Evolutionary conservation across 164 flowering plant species (phyloP).

Genomic region (Nelumbo lutea): DNA sequence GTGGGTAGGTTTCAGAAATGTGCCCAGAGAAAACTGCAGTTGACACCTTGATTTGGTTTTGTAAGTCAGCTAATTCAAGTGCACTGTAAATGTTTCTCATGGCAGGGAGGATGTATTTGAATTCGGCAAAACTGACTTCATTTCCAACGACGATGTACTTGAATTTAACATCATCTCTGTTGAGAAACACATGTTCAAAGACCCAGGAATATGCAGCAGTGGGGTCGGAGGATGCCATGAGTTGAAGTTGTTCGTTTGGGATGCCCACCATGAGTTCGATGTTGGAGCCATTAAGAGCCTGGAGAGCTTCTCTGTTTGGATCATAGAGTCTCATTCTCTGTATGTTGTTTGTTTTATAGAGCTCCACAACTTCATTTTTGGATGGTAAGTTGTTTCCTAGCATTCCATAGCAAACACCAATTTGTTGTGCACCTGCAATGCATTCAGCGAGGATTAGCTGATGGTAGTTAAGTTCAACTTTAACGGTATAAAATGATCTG

Average conservation of each 20-base stretch:
- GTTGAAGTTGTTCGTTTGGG: constrained; percentile 36
- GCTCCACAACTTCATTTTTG: constrained; percentile 22
- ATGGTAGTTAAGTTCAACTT: too few relatives aligned
- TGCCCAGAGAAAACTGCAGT: constrained; percentile 18
- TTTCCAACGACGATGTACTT: constrained; percentile 48
- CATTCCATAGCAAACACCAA: constrained; percentile 47
- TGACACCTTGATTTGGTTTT: constrained; percentile 27
- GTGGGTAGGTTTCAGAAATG: constrained; percentile 25
- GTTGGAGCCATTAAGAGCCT: constrained; percentile 41
- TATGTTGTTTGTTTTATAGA: constrained; percentile 25
- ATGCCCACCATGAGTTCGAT: constrained; percentile 37
- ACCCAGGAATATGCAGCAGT: constrained; percentile 35
- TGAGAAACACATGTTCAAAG: constrained; percentile 21
- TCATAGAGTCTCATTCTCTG: constrained; percentile 36
- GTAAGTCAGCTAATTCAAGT: constrained; percentile 22
- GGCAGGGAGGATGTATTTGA: constrained; percentile 32
- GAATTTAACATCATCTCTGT: constrained; percentile 25
- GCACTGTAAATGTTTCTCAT: constrained; percentile 27
- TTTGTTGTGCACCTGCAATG: constrained; percentile 18
- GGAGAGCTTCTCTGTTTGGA: constrained; percentile 25
- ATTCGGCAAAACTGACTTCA: constrained; percentile 28
- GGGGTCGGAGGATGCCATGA: constrained; percentile 22
- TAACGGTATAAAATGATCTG: too few relatives aligned
- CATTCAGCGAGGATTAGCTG: too few relatives aligned
- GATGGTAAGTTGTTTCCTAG: constrained; percentile 41